These are phyloP conservation scores for Ogataea ganodermae DNA, from an alignment of 805 yeast species.

Conservation along the genomic window DNA sequence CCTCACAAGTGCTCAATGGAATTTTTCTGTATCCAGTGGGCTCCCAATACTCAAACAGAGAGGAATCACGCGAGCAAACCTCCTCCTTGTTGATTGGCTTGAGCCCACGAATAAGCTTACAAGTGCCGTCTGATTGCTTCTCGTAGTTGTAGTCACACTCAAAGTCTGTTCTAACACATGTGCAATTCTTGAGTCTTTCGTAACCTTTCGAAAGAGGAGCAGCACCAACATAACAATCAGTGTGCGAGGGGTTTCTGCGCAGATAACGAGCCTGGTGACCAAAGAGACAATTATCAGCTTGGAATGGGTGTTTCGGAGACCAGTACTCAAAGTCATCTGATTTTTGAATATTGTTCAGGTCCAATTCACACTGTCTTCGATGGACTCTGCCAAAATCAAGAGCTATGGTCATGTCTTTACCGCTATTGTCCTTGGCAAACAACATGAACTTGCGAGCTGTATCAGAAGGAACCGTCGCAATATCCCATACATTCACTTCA, in stretches of 20 bases:
- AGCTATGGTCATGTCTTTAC: slow-evolving; percentile 39
- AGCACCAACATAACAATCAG: slow-evolving; percentile 71
- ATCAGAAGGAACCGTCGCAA: slow-evolving; percentile 90
- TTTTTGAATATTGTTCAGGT: slow-evolving; percentile 36
- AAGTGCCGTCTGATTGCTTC: slow-evolving; percentile 74
- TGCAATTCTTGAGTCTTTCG: slow-evolving; percentile 63
- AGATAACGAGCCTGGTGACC: slow-evolving; percentile 68
- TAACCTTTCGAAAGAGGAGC: slow-evolving; percentile 61
- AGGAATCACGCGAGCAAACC: slow-evolving; percentile 55
- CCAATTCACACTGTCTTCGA: slow-evolving; percentile 56
- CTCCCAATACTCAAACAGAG: slow-evolving; percentile 69
- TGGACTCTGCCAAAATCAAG: slow-evolving; percentile 59
- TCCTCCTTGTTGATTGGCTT: slow-evolving; percentile 64
- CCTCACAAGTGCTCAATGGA: slow-evolving; percentile 82
- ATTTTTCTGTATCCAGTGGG: slow-evolving; percentile 92
- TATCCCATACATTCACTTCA: slow-evolving; percentile 60
- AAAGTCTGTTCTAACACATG: slow-evolving; percentile 82
- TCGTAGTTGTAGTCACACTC: slow-evolving; percentile 92
- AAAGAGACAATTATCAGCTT: slow-evolving; percentile 58
- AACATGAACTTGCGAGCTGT: slow-evolving; percentile 78
- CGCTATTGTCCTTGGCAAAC: slow-evolving; percentile 49
- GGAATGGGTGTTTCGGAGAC: slow-evolving; percentile 59
- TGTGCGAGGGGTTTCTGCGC: slow-evolving; percentile 55
- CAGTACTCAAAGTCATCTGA: slow-evolving; percentile 64
- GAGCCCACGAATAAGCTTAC: slow-evolving; percentile 77